These are phyloP conservation scores for Aquanectria penicillioides DNA, from an alignment of 2,329 filamentous ascomycete species.

Conservation along the genomic window DNA sequence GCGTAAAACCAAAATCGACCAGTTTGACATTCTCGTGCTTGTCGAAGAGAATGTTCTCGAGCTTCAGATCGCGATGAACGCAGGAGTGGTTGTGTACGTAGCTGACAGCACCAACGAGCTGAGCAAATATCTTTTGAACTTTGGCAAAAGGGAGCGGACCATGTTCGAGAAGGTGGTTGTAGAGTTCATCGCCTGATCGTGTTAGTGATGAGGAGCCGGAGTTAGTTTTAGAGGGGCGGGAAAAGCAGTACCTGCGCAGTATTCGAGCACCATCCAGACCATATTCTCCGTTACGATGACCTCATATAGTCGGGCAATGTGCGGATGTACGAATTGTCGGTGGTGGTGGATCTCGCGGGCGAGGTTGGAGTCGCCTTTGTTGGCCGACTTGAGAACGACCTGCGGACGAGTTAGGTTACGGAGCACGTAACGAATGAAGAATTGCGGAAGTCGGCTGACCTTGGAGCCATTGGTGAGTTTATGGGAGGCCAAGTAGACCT, in stretches of 20 bases:
- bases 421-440: neutral
- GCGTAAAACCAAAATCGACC: conserved; percentile 97
- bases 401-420: conserved; percentile 49
- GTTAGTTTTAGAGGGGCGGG: neutral
- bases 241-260: conserved; percentile 79
- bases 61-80: conserved; percentile 94
- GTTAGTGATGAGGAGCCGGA: conserved; percentile 41
- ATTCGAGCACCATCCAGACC: conserved; percentile 97
- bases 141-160: conserved; percentile 86
- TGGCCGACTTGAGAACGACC: conserved; percentile 98
- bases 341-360: conserved; percentile 98
- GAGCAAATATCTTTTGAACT: conserved; percentile 94
- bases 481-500: conserved; percentile 95
- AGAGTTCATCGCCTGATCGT: conserved; percentile 85
- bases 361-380: conserved; percentile 94
- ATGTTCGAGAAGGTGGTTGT: conserved; percentile 91
- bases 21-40: conserved; percentile 98
- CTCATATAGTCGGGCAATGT: conserved; percentile 96
- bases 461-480: conserved; percentile 99
- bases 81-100: conserved; percentile 97
- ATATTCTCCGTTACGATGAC: conserved; percentile 95
- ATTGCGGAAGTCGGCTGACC: conserved; percentile 58
- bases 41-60: conserved; percentile 91
- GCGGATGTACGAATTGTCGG: conserved; percentile 95
- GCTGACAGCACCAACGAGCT: conserved; percentile 91